Percentiles rank a stretch among this genome's conserved stretches.
Evolutionary conservation across 129 eudicot genomes (phyloP).

Genomic region (Chrysanthemum lavandulifolium): DNA sequence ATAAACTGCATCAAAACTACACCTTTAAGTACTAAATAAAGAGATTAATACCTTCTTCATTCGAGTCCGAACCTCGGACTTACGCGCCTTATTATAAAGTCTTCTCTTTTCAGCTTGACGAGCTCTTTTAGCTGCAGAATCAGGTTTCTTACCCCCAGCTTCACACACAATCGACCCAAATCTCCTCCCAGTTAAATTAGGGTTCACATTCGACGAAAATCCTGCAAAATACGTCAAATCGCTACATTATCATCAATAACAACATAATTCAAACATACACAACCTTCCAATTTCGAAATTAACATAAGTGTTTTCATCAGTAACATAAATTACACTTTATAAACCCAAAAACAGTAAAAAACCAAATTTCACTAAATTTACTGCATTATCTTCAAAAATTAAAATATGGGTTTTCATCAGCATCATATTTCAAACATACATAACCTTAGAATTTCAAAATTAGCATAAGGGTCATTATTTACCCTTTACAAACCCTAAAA

Average conservation of each 20-base stretch:
- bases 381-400: neutral
- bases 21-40: neutral
- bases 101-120: conserved; percentile 90
- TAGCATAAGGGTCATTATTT: no score
- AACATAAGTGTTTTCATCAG: no score
- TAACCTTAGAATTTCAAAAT: no score
- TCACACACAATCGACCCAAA: conserved; percentile 64
- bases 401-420: neutral
- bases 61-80: conserved; percentile 79
- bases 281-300: no score
- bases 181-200: conserved; percentile 17
- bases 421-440: neutral
- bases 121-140: conserved; percentile 86
- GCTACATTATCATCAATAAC: neutral
- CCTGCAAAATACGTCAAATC: no score
- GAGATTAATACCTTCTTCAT: conserved; percentile 66
- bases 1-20: neutral
- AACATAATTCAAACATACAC: neutral
- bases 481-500: no score
- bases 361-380: neutral
- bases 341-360: no score
- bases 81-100: conserved; percentile 59
- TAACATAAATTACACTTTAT: no score
- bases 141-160: conserved; percentile 62
- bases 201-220: no score